Evolutionary conservation across 768 basidiomycete species (phyloP).

Genomic region (Lactifluus pinguis): DNA sequence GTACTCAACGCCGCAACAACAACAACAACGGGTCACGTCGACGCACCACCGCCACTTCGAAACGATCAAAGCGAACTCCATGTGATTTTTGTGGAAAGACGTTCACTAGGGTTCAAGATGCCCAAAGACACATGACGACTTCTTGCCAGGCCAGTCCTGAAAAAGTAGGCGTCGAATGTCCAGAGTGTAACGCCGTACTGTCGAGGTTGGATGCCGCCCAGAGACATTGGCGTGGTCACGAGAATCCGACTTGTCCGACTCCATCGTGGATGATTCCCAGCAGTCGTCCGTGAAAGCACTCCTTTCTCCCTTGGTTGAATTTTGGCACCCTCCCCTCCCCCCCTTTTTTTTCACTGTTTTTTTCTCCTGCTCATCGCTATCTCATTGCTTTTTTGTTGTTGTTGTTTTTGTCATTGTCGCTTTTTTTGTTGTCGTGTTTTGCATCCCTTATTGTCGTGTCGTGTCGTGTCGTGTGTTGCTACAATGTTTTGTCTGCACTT

Average conservation of each 20-base stretch:
- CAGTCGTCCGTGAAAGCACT: too few relatives aligned
- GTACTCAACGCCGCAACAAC: neutral
- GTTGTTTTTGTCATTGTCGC: too few relatives aligned
- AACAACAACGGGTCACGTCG: neutral
- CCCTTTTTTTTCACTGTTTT: too few relatives aligned
- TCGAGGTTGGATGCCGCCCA: slow-evolving; percentile 12
- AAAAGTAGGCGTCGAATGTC: neutral
- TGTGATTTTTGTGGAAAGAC: slow-evolving; percentile 5
- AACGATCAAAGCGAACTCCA: neutral
- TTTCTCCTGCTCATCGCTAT: too few relatives aligned
- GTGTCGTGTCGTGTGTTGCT: too few relatives aligned
- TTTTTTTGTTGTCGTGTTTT: too few relatives aligned
- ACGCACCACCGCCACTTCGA: neutral
- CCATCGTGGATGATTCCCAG: neutral
- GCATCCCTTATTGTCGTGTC: neutral
- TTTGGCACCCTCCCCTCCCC: too few relatives aligned
- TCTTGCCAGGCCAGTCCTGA: slow-evolving; percentile 7
- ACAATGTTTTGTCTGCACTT: neutral
- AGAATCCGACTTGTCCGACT: neutral
- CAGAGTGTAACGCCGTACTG: slow-evolving; percentile 4
- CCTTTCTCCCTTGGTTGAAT: too few relatives aligned
- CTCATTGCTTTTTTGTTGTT: too few relatives aligned
- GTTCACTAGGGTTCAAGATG: slow-evolving; percentile 14
- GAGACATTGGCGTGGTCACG: slow-evolving; percentile 15
- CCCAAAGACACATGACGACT: neutral